Base-by-base conservation (phyloP, 345 rosid species). In the Lagerstroemia speciosa region DNA sequence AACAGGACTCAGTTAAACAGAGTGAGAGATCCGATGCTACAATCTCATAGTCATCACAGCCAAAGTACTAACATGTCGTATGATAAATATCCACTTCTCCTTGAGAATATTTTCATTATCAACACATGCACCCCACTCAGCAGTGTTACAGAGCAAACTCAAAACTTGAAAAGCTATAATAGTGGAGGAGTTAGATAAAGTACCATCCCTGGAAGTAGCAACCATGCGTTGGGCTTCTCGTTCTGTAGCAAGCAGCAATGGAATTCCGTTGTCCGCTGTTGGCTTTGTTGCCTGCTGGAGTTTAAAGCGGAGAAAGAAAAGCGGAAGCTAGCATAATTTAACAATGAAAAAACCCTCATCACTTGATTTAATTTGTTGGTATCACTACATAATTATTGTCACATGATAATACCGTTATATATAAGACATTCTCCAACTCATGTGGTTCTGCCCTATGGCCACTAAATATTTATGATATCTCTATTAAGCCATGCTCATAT, bases 141-240 rank as follows among this genome's bases (percentile, higher is more conserved):
- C 11, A 58, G 27, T 29, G 31, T 30, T 34, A 58, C 19, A 27
- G 63, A 58, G 33, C 19, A 58, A 14, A 58, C 63, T 58, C 63
- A 2, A 58, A n/a, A n/a, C n/a, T n/a, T n/a, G n/a, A n/a, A 57
- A 58, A 26, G 24, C 29, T 58, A 15, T 58, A 27, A 27, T 17
- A 14, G 34, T 11, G 11, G 0, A 6, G 43, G 36, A 27, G 3
- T 19, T n/a, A 36, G 53, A 24, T 9, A 52, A n/a, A 36, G 69
- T 74, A 83, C 89, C 76, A 32, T 66, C 79, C 74, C 84, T 77
- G 40, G 89, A 84, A 66, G 82, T 64, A 69, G 73, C 77, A 66
- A 84, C 89, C 69, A 83, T 83, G 57, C 82, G 86, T 77, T 83
- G 87, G 71, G 92, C 86, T 71, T 83, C 87, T 75, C 84, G 83